Evolutionary conservation across 306 rosid species (phyloP), one percentile per base, ranked within the genome.

Genomic region (Pachyrhizus erosus): DNA sequence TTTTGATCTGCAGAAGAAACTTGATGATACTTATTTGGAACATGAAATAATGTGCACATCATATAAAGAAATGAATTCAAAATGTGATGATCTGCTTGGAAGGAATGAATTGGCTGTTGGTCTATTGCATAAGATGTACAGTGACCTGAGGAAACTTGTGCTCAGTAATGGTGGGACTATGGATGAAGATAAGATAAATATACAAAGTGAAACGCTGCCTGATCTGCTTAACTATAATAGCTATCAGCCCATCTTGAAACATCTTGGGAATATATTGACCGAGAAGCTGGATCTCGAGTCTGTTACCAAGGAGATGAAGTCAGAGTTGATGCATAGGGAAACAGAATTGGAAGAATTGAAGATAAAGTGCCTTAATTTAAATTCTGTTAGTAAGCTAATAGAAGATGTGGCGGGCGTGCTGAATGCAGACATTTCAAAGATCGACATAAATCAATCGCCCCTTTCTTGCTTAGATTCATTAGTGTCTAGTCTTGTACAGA

Each of bases 401-500:
- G 88, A 88, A 75, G 90, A 89, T 83, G 83, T 91, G 81, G 88
- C 84, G 27, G 82, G 89, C 64, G 87, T 84, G 70, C 89, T 96
- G 71, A 83, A 85, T 70, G 71, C 73, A 76, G 92, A 91, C 29
- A 84, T 84, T 58, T 33, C 83, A 45, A 86, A 79, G 84, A 64
- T 66, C 9, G 80, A 87, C 52, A 48, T 66, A 20, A 86, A 78
- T 80, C 73, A 81, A 80, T 76, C 83, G 0, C 94, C 96, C 7
- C 85, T 93, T 83, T 76, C 82, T 34, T 85, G 62, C 84, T 88
- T 96, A 62, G 90, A 88, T 62, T 87, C 88, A 39, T 49, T 93
- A 77, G 87, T 96, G 46, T 85, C 88, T 12, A 76, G 86, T 83
- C 92, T 96, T 91, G 83, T 93, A 76, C 96, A 85, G 87, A 96